A percentile compares a stretch with the other conserved stretches of the same genome.
Conservation (phyloP, 208 protist genomes). For the Balamuthia mandrillaris region DNA sequence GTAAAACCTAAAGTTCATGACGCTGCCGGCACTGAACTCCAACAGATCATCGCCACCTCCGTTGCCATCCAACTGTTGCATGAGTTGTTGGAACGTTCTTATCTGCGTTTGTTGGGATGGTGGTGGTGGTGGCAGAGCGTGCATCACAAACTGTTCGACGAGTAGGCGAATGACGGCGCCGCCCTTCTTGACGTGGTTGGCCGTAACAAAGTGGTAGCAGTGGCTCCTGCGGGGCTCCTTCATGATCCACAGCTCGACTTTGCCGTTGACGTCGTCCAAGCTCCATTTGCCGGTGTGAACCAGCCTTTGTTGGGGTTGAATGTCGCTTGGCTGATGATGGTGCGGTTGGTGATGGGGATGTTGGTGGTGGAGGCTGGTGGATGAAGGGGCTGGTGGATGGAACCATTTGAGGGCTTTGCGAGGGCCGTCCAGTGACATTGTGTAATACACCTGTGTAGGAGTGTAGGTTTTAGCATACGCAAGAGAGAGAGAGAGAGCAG, state of each 20-base stretch:
- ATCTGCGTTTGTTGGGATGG: not conserved
- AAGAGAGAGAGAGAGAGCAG: no score
- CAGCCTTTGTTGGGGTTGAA: no score
- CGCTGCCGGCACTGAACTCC: no score
- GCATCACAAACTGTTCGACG: not conserved
- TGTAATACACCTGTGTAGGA: not conserved
- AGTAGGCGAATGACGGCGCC: not conserved
- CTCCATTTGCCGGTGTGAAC: not conserved
- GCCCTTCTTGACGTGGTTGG: not conserved
- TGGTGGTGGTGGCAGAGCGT: not conserved
- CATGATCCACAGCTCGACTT: slow-evolving; percentile 1
- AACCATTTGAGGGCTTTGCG: slow-evolving; percentile 30
- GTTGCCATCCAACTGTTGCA: no score
- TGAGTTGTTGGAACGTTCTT: not conserved
- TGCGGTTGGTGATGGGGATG: not conserved
- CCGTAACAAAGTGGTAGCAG: not conserved
- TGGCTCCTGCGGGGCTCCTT: not conserved
- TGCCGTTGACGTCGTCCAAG: not conserved
- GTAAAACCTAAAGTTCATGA: not conserved
- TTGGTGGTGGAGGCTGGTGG: not conserved
- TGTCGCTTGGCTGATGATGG: not conserved
- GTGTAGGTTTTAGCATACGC: no score
- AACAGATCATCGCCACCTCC: no score
- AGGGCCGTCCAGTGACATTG: slow-evolving; percentile 1
- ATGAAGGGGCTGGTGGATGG: not conserved